Base-by-base conservation (phyloP, 352 stramenopile species). In the Phytophthora palmivora region DNA sequence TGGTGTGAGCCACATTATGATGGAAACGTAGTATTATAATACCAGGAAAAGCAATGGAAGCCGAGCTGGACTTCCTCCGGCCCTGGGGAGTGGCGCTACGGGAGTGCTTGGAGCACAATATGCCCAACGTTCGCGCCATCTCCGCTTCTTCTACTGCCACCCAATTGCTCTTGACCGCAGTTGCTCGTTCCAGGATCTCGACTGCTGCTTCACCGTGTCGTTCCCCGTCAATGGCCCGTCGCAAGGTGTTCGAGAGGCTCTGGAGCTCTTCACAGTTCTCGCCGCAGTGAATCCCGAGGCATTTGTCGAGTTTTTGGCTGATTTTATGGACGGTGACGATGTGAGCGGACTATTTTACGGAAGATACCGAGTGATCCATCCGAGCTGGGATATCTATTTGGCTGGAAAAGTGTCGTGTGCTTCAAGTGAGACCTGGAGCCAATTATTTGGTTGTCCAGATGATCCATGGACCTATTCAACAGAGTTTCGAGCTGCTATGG, bases 181-280 rank as follows among this genome's bases (percentile, higher is more conserved):
- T 18, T 6, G 11, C 2, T 18, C 34, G 10, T 39, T 18, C 34
- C 34, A 18, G 34, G 34, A 39, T 9, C 7, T 39, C 1, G 34
- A 39, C 6, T 39, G 34, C 14, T 6, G 4, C 4, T 18, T 39
- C 15, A 39, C 15, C 7, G 6, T 39, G 14, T 34, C 11, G 5
- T 2, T 39, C 2, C 2, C 34, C 14, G 15, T 39, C 34, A 39
- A 39, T 39, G 34, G 12, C 10, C 34, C 3, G 34, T 18, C 34
- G 34, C 34, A 39, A 24, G 12, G 21, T 14, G 10, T 22, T 16
- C 42, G 42, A 14, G 42, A 48, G 42, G 42, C 42, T 48, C 42
- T 48, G 42, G 42, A 48, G 14, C 42, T 32, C 10, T 36, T 48
- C 21, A 48, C 42, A 21, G 42, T 48, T 21, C 21, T 48, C 11